Base-by-base conservation (phyloP, 352 stramenopile species). In the Blastocystis sp. region DNA sequence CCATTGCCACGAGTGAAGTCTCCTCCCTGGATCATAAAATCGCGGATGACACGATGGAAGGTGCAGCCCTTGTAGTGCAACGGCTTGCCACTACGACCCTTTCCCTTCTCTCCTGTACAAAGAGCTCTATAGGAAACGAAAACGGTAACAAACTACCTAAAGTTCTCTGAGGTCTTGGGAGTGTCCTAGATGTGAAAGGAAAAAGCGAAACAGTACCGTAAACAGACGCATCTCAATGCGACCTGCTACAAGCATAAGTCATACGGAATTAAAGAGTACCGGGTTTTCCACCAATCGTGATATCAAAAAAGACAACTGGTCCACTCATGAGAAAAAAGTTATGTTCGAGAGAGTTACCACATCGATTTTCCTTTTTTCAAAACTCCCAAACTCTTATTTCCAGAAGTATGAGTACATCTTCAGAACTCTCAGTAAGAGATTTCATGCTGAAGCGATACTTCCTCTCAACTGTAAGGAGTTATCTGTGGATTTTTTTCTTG, bases 81-180 rank as follows among this genome's bases (percentile, higher is more conserved):
- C 20, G 91, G 91, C 45, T 93, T 93, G 15, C 93, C 93, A 34
- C 76, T 45, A n/a, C 59, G 91, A 39, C 91, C 92, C 63, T 94
- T 93, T 89, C 96, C 95, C 92, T 98, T 94, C 92, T 99, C 97
- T 89, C 97, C 97, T 50, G 96, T 99, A 91, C 96, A 99, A 47
- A 99, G 91, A 54, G 94, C 95, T 84, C 96, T 84, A 84, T n/a
- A 18, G 3, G 20, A 54, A n/a, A 84, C 26, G 18, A 34, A 7
- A n/a, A n/a, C 18, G 8, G 41, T 7, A 18, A 39, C 18, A 34
- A n/a, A 47, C 4, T 29, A 84, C 73, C 73, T 93, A 93, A 99
- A 99, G 93, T 99, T 99, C 92, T 99, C 96, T 0, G 94, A 96
- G 0, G 97, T 99, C 90, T 97, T 96, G 0, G 97, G 97, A 26